These are phyloP conservation scores for Oenanthe javanica DNA, from an alignment of 140 eudicot genomes.

Conservation along the genomic window DNA sequence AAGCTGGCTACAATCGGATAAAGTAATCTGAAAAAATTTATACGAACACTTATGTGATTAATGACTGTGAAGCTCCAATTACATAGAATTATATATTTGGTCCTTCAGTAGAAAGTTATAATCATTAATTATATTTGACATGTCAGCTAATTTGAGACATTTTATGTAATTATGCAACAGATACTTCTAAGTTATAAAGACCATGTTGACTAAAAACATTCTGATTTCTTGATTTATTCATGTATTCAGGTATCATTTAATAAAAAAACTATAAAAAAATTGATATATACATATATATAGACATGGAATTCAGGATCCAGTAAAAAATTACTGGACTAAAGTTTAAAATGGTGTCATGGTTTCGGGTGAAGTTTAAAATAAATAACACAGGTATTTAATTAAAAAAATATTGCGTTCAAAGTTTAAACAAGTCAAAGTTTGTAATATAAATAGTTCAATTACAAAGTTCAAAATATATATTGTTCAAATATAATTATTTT, in stretches of 20 bases:
- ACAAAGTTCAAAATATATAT: no score
- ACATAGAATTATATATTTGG: neutral
- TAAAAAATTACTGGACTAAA: neutral
- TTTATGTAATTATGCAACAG: neutral
- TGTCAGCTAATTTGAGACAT: neutral
- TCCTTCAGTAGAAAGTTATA: neutral
- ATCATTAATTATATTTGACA: neutral
- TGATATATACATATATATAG: neutral
- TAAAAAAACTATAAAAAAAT: neutral
- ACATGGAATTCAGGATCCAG: neutral
- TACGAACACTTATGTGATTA: neutral
- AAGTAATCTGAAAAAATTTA: neutral
- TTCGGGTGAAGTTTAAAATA: neutral
- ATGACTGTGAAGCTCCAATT: neutral
- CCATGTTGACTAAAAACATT: neutral
- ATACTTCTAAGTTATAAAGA: neutral
- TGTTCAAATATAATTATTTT: no score
- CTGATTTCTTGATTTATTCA: neutral
- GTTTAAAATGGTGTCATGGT: neutral
- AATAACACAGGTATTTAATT: no score
- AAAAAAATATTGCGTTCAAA: no score
- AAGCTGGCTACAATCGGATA: slow-evolving; percentile 67
- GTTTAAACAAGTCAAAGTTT: no score
- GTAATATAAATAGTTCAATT: no score
- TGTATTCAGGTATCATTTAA: neutral